phyloP scores from a whole-genome alignment of 2,329 filamentous ascomycete genomes.

The Fusarium tuaranense region DNA sequence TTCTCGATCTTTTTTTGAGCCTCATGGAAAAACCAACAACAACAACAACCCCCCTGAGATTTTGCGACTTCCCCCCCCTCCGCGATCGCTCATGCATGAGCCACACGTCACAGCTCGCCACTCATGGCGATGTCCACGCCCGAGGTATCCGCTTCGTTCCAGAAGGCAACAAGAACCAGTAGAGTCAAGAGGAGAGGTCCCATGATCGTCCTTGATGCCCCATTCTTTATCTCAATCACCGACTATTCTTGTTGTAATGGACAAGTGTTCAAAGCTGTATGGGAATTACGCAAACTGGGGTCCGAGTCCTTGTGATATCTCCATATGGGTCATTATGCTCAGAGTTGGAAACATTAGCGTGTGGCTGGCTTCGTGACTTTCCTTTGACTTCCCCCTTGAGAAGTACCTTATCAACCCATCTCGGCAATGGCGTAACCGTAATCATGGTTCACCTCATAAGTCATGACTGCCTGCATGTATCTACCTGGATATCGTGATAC shows the following conservation, averaged over 20 bases:
- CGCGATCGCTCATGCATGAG: not conserved
- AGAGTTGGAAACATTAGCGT: not conserved
- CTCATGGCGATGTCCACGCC: not conserved
- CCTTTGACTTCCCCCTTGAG: not conserved
- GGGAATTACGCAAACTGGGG: constrained; percentile 9
- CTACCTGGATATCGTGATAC: not conserved
- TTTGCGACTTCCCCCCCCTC: not conserved
- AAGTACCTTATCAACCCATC: not conserved
- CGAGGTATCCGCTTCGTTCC: constrained; percentile 24
- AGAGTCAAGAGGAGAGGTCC: constrained; percentile 4
- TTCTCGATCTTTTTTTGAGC: not conserved
- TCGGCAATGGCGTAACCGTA: not conserved
- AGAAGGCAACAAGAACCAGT: constrained; percentile 21
- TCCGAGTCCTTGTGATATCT: not conserved
- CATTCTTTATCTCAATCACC: constrained; percentile 9
- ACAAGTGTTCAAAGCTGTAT: constrained; percentile 27
- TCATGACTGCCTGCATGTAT: not conserved
- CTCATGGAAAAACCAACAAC: not conserved
- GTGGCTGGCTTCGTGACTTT: not conserved
- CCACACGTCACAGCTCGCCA: constrained; percentile 21
- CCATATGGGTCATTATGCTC: not conserved
- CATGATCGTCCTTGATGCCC: constrained; percentile 29
- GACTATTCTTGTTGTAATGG: constrained; percentile 4
- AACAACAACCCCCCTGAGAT: not conserved
- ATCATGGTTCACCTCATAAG: not conserved